These are phyloP conservation scores for Microbotryum violaceum DNA, from an alignment of 1,284 basidiomycete genomes.

Conservation along the genomic window DNA sequence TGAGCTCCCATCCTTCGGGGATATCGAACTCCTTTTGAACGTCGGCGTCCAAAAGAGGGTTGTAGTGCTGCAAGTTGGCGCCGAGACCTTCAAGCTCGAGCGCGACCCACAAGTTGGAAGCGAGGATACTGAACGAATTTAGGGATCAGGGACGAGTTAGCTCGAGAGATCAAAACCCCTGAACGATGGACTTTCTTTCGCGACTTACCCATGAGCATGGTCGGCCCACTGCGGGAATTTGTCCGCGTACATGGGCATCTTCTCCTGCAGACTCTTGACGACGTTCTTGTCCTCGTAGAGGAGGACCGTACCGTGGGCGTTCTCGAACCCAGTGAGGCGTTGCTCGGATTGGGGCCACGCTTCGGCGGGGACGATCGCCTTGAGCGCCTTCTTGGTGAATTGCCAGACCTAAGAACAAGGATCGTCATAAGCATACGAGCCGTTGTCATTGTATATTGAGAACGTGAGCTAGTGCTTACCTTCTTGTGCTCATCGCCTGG, in stretches of 20 bases:
- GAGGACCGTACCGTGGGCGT: constrained; percentile 46
- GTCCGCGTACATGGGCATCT: constrained; percentile 41
- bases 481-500: constrained; percentile 11
- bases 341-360: constrained; percentile 26
- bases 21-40: constrained; percentile 40
- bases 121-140: constrained; percentile 33
- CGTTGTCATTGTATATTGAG: too few relatives aligned
- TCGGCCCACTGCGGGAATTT: constrained; percentile 39
- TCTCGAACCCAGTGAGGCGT: constrained; percentile 40
- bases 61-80: constrained; percentile 43
- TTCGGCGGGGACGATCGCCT: constrained; percentile 31
- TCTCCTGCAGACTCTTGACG: constrained; percentile 38
- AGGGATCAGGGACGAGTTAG: constrained; percentile 8
- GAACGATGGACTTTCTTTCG: too few relatives aligned
- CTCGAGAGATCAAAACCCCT: constrained; percentile 20
- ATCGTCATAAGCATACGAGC: too few relatives aligned
- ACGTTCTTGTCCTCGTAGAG: constrained; percentile 44
- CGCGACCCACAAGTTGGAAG: constrained; percentile 45
- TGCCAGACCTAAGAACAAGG: constrained; percentile 39
- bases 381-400: constrained; percentile 37
- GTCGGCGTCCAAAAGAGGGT: constrained; percentile 33
- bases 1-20: constrained; percentile 42
- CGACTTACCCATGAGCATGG: constrained; percentile 11
- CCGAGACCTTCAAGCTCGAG: constrained; percentile 46
- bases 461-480: not conserved